Evolutionary conservation across 164 flowering plant species (phyloP).

Genomic region (Sextonia rubra): DNA sequence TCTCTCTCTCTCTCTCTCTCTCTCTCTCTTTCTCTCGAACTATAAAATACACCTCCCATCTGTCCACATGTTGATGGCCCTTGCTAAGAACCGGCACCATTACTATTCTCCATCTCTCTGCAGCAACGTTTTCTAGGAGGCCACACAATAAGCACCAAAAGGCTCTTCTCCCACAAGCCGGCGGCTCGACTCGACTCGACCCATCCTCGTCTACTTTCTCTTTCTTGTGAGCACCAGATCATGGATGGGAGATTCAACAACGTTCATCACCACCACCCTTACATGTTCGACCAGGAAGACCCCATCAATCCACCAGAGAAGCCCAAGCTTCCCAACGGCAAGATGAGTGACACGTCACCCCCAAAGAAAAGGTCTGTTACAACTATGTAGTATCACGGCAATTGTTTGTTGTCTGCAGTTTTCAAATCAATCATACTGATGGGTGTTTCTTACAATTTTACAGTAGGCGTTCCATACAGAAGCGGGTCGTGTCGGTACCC

Average conservation of each 20-base stretch:
- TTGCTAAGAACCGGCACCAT: constrained; percentile 12
- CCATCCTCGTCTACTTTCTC: neutral
- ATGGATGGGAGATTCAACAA: constrained; percentile 46
- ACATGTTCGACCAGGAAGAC: constrained; percentile 33
- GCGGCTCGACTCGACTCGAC: neutral
- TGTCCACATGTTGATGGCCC: constrained; percentile 32
- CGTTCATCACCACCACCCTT: constrained; percentile 8
- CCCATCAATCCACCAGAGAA: constrained; percentile 36
- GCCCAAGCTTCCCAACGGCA: constrained; percentile 31
- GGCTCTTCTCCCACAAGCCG: neutral
- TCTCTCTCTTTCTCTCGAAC: neutral
- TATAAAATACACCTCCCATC: constrained; percentile 25
- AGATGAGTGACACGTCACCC: constrained; percentile 35
- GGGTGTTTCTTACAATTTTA: neutral
- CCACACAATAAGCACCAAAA: no score
- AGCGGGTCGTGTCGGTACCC: constrained; percentile 68
- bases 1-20: no score
- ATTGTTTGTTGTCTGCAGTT: neutral
- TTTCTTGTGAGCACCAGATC: neutral
- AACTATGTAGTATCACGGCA: neutral
- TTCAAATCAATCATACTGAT: neutral
- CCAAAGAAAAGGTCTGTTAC: constrained; percentile 46
- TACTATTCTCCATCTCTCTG: neutral
- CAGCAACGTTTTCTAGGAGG: neutral
- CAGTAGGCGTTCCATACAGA: constrained; percentile 55